phyloP scores from a whole-genome alignment of 2,329 filamentous ascomycete genomes.

The Trichoderma oligosporum region DNA sequence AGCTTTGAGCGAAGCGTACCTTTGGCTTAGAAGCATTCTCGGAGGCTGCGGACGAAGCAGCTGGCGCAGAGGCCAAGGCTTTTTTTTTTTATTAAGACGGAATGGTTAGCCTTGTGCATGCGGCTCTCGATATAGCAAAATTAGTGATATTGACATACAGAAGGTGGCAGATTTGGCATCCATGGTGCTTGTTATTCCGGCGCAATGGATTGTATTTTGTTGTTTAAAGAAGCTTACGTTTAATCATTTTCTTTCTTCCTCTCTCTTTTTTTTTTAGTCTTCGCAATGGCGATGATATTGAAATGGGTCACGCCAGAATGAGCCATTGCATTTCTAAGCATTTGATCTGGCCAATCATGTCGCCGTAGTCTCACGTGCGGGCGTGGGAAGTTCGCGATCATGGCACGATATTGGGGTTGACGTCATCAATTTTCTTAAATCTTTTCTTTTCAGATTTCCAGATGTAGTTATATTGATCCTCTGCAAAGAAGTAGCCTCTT shows the following conservation, averaged over 20 bases:
- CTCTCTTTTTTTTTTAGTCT: background rate
- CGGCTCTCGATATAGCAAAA: background rate
- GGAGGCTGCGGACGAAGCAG: constrained; percentile 30
- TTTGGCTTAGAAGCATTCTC: constrained; percentile 41
- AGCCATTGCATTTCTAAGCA: constrained; percentile 32
- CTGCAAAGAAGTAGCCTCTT: too few species aligned
- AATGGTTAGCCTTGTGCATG: constrained; percentile 17
- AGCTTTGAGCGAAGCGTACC: constrained; percentile 29
- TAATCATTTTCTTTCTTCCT: constrained; percentile 23
- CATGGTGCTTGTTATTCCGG: constrained; percentile 28
- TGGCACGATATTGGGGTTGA: constrained; percentile 24
- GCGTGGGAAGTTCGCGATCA: constrained; percentile 25
- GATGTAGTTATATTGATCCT: too few species aligned
- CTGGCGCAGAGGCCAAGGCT: constrained; percentile 27
- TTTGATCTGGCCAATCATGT: constrained; percentile 28
- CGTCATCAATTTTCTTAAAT: too few species aligned
- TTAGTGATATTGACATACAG: constrained; percentile 24
- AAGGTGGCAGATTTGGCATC: constrained; percentile 31
- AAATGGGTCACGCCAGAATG: constrained; percentile 17
- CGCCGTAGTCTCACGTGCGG: constrained; percentile 28
- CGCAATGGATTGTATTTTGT: constrained; percentile 11
- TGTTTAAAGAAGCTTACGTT: constrained; percentile 17
- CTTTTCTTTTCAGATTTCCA: too few species aligned
- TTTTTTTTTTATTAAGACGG: constrained; percentile 24
- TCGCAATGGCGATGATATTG: constrained; percentile 24